Percentiles rank a stretch among this genome's conserved stretches.
Evolutionary conservation across 1,284 basidiomycete genomes (phyloP).

Genomic region (Sanghuangporus baumii): DNA sequence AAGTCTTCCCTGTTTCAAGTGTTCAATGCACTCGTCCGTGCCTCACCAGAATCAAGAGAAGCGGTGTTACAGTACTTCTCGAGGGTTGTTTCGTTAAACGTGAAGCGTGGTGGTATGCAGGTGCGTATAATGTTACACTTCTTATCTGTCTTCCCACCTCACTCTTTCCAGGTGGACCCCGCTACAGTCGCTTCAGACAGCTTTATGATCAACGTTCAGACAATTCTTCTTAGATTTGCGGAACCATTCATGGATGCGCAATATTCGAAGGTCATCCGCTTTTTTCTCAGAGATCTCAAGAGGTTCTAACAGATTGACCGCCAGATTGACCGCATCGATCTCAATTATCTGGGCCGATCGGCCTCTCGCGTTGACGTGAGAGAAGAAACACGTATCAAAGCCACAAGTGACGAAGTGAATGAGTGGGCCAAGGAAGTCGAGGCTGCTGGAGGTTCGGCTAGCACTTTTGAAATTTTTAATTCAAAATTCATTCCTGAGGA

Average conservation of each 20-base stretch:
- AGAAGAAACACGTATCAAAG: constrained; percentile 91
- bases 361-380: constrained; percentile 59
- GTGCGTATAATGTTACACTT: constrained; percentile 31
- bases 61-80: constrained; percentile 84
- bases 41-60: constrained; percentile 77
- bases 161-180: constrained; percentile 60
- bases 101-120: constrained; percentile 86
- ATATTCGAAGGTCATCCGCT: constrained; percentile 70
- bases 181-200: constrained; percentile 86
- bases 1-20: constrained; percentile 82
- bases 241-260: constrained; percentile 95
- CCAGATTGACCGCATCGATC: constrained; percentile 89
- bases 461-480: neutral
- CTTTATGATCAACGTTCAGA: constrained; percentile 90
- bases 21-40: constrained; percentile 84
- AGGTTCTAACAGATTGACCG: neutral
- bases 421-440: constrained; percentile 59
- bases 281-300: neutral
- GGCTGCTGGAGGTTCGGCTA: constrained; percentile 34
- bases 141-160: constrained; percentile 6
- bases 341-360: constrained; percentile 72
- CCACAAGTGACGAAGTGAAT: constrained; percentile 78
- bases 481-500: constrained; percentile 9
- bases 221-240: constrained; percentile 81
- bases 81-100: constrained; percentile 70